Conservation (phyloP, 1,139 yeast genomes). For the Protomyces macrosporus region DNA sequence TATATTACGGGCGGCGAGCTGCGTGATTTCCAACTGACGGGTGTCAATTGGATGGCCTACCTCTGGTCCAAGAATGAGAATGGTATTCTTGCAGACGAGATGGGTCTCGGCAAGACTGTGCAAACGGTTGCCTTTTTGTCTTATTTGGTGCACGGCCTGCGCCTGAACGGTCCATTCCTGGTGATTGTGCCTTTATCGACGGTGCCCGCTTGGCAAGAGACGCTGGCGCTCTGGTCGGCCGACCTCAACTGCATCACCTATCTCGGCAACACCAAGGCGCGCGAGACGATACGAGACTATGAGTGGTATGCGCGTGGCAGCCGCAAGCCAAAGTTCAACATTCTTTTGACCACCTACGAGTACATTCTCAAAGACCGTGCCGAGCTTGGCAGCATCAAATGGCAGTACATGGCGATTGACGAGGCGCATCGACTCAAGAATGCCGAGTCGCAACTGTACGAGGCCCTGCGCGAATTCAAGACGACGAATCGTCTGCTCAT, state of each 20-base stretch:
- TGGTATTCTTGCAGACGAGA: constrained; percentile 96
- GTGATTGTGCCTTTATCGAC: constrained; percentile 96
- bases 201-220: constrained; percentile 98
- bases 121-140: constrained; percentile 93
- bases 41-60: constrained; percentile 99
- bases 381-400: constrained; percentile 73
- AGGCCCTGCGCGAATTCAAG: constrained; percentile 74
- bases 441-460: constrained; percentile 87
- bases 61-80: constrained; percentile 96
- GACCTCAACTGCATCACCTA: constrained; percentile 88
- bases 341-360: constrained; percentile 87
- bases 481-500: constrained; percentile 80
- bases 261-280: constrained; percentile 83
- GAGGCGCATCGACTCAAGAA: constrained; percentile 97
- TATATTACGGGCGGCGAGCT: constrained; percentile 87
- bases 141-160: constrained; percentile 88
- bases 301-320: constrained; percentile 67
- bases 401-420: constrained; percentile 98
- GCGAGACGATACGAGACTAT: constrained; percentile 73
- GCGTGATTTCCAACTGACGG: constrained; percentile 95
- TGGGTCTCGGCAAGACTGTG: constrained; percentile 98
- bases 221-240: constrained; percentile 96
- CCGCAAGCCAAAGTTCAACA: constrained; percentile 64
- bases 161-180: constrained; percentile 94
- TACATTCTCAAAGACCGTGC: constrained; percentile 81